phyloP scores from a whole-genome alignment of 495 filamentous ascomycete species.

The Parathielavia appendiculata region DNA sequence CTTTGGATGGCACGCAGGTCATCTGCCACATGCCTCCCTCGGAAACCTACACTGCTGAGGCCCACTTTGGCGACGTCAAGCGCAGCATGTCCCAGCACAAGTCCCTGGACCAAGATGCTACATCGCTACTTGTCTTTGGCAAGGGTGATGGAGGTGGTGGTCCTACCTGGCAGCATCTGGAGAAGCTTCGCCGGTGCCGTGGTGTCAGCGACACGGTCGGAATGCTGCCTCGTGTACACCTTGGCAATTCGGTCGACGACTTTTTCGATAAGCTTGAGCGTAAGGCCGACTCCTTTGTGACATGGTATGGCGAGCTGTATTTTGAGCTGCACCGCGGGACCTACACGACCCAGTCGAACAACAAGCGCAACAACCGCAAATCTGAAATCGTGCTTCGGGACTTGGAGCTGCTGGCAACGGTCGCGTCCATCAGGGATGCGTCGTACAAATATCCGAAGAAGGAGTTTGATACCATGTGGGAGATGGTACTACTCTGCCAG shows the following conservation, averaged over 20 bases:
- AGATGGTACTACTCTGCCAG: slow-evolving; percentile 76
- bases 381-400: slow-evolving; percentile 80
- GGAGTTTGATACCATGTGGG: slow-evolving; percentile 91
- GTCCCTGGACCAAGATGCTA: slow-evolving; percentile 83
- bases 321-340: slow-evolving; percentile 95
- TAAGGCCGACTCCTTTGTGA: slow-evolving; percentile 73
- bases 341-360: slow-evolving; percentile 95
- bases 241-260: slow-evolving; percentile 92
- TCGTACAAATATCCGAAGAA: slow-evolving; percentile 87
- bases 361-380: slow-evolving; percentile 88
- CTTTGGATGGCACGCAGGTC: slow-evolving; percentile 90
- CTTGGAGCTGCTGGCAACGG: slow-evolving; percentile 80
- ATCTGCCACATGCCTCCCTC: slow-evolving; percentile 94
- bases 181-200: slow-evolving; percentile 91
- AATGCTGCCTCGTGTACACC: slow-evolving; percentile 74
- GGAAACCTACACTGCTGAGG: slow-evolving; percentile 91
- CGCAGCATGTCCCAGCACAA: slow-evolving; percentile 90
- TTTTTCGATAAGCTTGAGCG: slow-evolving; percentile 83
- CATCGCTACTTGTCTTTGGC: slow-evolving; percentile 85
- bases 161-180: slow-evolving; percentile 86
- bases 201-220: slow-evolving; percentile 87
- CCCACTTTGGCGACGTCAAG: slow-evolving; percentile 92
- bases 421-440: slow-evolving; percentile 66
- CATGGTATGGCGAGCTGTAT: slow-evolving; percentile 98
- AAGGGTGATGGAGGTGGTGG: slow-evolving; percentile 96